Percentiles rank a stretch among this genome's conserved stretches.
Evolutionary conservation across 2,329 filamentous ascomycete species (phyloP).

Genomic region (Cryoendolithus antarcticus): DNA sequence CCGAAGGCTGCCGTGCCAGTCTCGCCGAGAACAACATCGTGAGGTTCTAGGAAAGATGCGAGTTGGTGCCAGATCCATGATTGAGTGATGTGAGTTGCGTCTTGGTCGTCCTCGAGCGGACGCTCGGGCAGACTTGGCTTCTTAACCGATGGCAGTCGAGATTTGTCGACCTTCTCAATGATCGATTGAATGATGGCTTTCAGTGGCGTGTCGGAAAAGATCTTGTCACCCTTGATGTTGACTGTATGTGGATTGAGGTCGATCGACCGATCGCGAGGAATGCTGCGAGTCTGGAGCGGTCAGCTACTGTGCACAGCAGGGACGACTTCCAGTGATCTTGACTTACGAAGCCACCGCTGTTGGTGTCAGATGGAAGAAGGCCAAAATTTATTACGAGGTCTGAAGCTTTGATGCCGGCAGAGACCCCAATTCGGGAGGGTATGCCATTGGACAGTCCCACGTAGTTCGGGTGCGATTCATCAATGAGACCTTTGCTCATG

Average conservation of each 20-base stretch:
- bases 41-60: constrained; percentile 23
- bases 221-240: constrained; percentile 19
- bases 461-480: constrained; percentile 28
- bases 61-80: constrained; percentile 29
- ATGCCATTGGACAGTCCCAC: constrained; percentile 32
- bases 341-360: constrained; percentile 26
- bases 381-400: constrained; percentile 30
- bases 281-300: constrained; percentile 15
- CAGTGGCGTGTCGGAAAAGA: constrained; percentile 23
- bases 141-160: constrained; percentile 13
- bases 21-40: constrained; percentile 30
- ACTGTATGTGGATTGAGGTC: constrained; percentile 27
- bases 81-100: constrained; percentile 29
- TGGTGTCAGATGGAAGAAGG: constrained; percentile 30
- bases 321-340: too few species aligned
- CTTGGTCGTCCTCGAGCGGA: constrained; percentile 19
- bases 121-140: constrained; percentile 20
- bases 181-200: constrained; percentile 26
- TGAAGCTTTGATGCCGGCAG: constrained; percentile 22
- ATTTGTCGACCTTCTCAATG: constrained; percentile 11
- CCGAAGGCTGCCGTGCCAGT: constrained; percentile 31
- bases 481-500: constrained; percentile 33
- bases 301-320: too few species aligned
- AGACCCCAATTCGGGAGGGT: constrained; percentile 25
- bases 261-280: constrained; percentile 21